Conservation (phyloP, 2,329 filamentous ascomycete species). For the Eutypa lata region DNA sequence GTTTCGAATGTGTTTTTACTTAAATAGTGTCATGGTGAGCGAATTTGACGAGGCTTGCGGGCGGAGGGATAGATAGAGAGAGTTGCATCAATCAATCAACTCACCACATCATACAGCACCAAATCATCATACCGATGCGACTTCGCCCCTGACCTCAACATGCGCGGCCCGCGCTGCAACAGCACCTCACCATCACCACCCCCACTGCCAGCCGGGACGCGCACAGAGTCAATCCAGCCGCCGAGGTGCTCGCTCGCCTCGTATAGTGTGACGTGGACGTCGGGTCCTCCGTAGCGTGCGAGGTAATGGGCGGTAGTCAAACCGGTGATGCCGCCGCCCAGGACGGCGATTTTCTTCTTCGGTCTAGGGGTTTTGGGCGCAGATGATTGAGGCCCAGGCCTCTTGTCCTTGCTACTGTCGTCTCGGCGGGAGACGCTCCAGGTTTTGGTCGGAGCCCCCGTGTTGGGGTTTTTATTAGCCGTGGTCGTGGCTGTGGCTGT, state of each 20-base stretch:
- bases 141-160: constrained; percentile 53
- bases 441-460: too few relatives aligned
- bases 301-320: constrained; percentile 77
- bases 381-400: neutral
- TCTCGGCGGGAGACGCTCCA: too few relatives aligned
- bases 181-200: constrained; percentile 57
- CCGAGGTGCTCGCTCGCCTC: constrained; percentile 69
- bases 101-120: constrained; percentile 68
- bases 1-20: too few relatives aligned
- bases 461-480: too few relatives aligned
- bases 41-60: too few relatives aligned
- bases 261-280: constrained; percentile 73
- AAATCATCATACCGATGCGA: constrained; percentile 54
- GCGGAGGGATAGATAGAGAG: too few relatives aligned
- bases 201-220: constrained; percentile 50
- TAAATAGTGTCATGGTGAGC: too few relatives aligned
- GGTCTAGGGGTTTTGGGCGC: constrained; percentile 1
- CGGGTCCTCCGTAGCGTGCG: constrained; percentile 57
- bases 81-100: constrained; percentile 17
- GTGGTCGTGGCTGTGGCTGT: constrained; percentile 18
- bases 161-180: constrained; percentile 83
- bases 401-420: neutral
- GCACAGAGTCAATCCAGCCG: constrained; percentile 77
- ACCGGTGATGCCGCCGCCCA: constrained; percentile 82
- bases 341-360: constrained; percentile 54